phyloP scores from a whole-genome alignment of 768 basidiomycete species.

The Peribolospora kevripleyi region DNA sequence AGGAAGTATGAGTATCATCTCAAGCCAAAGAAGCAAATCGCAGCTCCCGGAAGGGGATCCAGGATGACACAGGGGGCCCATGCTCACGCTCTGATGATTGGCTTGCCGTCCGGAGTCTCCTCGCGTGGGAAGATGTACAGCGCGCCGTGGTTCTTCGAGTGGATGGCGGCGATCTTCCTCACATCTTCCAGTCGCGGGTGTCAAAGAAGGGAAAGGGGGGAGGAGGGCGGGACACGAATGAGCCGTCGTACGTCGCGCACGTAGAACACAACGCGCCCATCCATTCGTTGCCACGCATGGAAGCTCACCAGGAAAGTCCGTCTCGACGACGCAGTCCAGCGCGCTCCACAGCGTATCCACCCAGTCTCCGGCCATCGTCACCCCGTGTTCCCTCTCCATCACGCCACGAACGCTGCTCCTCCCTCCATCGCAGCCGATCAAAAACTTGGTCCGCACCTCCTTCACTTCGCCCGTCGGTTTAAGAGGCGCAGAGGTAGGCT shows the following conservation, averaged over 20 bases:
- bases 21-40: no score
- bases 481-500: no score
- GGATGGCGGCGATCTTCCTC: slow-evolving; percentile 10
- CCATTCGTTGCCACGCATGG: no score
- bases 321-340: slow-evolving; percentile 8
- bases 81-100: slow-evolving; percentile 1
- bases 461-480: background rate
- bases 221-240: no score
- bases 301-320: slow-evolving; percentile 6
- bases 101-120: slow-evolving; percentile 7
- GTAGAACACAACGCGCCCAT: no score
- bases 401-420: slow-evolving; percentile 4
- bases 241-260: no score
- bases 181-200: background rate
- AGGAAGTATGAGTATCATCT: no score
- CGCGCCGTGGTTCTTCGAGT: slow-evolving; percentile 1
- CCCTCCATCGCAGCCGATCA: slow-evolving; percentile 9
- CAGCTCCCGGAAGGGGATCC: no score
- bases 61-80: no score
- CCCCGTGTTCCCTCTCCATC: slow-evolving; percentile 1
- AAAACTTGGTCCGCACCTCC: slow-evolving; percentile 6
- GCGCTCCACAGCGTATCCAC: slow-evolving; percentile 8
- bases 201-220: no score
- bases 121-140: slow-evolving; percentile 10
- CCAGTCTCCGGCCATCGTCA: slow-evolving; percentile 5